These are phyloP conservation scores for Pythium pectinolyticum DNA, from an alignment of 352 stramenopile species.

Conservation along the genomic window DNA sequence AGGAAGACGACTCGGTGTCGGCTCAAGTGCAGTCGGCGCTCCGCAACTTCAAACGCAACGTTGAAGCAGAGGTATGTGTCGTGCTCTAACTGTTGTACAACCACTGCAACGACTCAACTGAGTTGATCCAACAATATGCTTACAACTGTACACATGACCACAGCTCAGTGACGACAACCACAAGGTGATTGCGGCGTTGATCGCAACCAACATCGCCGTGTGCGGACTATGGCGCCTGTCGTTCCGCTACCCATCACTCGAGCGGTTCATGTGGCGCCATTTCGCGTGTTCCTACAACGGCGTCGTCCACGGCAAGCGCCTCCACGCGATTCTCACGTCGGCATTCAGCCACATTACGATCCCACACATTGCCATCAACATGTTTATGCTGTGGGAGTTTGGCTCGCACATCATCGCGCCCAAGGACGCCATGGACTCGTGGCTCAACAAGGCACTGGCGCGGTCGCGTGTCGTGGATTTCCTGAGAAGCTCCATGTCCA, in stretches of 20 bases:
- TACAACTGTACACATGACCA: too few relatives aligned
- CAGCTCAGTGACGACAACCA: constrained; percentile 66
- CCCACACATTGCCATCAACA: constrained; percentile 82
- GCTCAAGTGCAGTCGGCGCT: constrained; percentile 17
- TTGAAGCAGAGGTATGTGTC: constrained; percentile 11
- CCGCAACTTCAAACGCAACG: constrained; percentile 8
- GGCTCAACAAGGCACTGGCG: constrained; percentile 51
- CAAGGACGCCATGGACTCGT: constrained; percentile 33
- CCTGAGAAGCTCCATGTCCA: constrained; percentile 34
- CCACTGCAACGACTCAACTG: not conserved
- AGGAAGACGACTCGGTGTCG: constrained; percentile 14
- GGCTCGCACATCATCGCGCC: constrained; percentile 58
- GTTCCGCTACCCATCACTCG: constrained; percentile 40
- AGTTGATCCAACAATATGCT: not conserved
- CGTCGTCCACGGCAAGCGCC: constrained; percentile 58
- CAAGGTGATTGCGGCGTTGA: constrained; percentile 56
- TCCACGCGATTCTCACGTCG: constrained; percentile 76
- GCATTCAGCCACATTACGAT: constrained; percentile 85
- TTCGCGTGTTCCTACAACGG: constrained; percentile 84
- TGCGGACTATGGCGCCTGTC: constrained; percentile 80
- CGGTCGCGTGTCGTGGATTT: constrained; percentile 52
- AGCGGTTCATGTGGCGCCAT: constrained; percentile 80
- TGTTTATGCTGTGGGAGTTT: constrained; percentile 90
- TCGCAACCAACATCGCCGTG: constrained; percentile 65
- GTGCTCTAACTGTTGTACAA: not conserved